Evolutionary conservation across 139 green algal species (phyloP).

Genomic region (Chlamydomonas schloesseri): DNA sequence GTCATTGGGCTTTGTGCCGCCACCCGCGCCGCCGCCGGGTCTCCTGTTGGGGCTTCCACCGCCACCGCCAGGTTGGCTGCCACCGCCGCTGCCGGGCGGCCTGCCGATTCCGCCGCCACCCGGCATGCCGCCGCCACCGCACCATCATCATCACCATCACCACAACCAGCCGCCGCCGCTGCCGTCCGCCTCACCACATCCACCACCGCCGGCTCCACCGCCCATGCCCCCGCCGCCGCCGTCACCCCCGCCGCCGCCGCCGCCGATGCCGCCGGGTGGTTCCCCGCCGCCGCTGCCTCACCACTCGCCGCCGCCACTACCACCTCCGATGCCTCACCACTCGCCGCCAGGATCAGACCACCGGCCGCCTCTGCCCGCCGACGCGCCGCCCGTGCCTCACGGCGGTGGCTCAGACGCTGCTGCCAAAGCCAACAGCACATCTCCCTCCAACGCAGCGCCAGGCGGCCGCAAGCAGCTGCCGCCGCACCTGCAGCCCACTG

Average conservation of each 20-base stretch:
- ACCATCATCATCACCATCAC: conserved; percentile 2
- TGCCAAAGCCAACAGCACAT: background rate
- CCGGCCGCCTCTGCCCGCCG: background rate
- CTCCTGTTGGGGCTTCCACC: background rate
- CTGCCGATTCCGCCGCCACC: background rate
- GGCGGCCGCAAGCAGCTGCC: background rate
- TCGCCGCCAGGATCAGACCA: background rate
- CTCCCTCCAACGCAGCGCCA: background rate
- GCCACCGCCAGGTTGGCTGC: background rate
- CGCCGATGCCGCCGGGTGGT: background rate
- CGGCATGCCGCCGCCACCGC: background rate
- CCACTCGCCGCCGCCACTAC: background rate
- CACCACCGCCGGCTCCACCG: background rate
- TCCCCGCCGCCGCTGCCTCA: background rate
- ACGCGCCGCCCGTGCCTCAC: background rate
- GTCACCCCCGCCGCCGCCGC: background rate
- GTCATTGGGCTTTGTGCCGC: background rate
- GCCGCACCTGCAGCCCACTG: conserved; percentile 11
- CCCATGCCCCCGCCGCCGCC: background rate
- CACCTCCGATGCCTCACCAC: background rate
- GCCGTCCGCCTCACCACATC: background rate
- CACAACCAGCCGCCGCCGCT: background rate
- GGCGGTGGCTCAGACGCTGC: background rate
- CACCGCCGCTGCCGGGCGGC: background rate
- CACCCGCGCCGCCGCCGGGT: background rate